Evolutionary conservation across 139 green algal species (phyloP), one percentile per base, ranked within the genome.

Genomic region (Pleodorina starrii): DNA sequence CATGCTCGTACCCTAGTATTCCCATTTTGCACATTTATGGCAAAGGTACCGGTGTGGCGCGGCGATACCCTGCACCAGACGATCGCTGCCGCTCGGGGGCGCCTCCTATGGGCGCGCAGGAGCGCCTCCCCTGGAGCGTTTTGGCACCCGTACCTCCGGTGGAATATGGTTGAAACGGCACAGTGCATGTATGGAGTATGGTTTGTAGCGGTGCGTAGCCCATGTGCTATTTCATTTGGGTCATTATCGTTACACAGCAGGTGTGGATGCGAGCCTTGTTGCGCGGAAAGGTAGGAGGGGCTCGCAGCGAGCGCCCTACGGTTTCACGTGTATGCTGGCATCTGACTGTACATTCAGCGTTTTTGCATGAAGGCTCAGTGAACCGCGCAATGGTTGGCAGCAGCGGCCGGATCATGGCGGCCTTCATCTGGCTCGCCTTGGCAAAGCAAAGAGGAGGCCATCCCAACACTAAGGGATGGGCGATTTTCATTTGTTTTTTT

Each of bases 331-430:
- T 35, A 73, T 73, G 63, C 27, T 36, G 19, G 63, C 35, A 38
- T 38, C 27, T 35, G 63, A 21, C 19, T 73, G 29, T 73, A 73
- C 63, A 73, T 73, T 4, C 29, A 66, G 12, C 63, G 19, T 11
- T 38, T 73, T 73, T 73, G 63, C 27, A 73, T 73, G 63, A 73
- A 38, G 63, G 25, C 63, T 73, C 27, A 23, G 35, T 73, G 63
- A 38, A 73, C n/a, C 2, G 32, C 29, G 32, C 63, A 2, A 11
- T 71, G 59, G 16, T 14, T 71, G 59, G 12, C 12, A 38, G 63
- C 27, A 19, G 63, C 63, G 63, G 29, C 27, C 11, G 63, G 11
- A 23, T 35, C 12, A 73, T 73, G 63, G 16, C 19, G 25, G 63
- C 32, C 63, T 32, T 11, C 19, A 36, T 40, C 5, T 6, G 5